Evolutionary conservation across 441 rosid genomes (phyloP).

Genomic region (Arabidopsis lyrata): DNA sequence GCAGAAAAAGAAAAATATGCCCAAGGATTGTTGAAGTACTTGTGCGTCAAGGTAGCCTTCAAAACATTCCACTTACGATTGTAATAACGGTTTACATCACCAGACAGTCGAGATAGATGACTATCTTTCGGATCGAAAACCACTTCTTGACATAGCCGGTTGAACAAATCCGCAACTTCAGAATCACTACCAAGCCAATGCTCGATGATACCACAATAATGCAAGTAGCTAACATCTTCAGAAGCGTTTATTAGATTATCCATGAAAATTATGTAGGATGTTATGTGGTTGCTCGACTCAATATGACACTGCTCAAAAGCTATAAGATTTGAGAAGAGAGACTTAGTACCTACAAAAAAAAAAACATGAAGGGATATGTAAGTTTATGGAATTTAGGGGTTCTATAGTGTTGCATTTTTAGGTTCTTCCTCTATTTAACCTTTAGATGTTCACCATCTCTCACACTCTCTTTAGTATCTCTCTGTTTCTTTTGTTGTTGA

Average conservation of each 20-base stretch:
- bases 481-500: too few relatives aligned
- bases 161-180: slow-evolving; percentile 83
- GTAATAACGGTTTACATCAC: slow-evolving; percentile 62
- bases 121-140: slow-evolving; percentile 77
- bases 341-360: slow-evolving; percentile 51
- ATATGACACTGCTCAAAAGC: slow-evolving; percentile 85
- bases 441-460: too few relatives aligned
- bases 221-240: slow-evolving; percentile 75
- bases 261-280: slow-evolving; percentile 79
- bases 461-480: too few relatives aligned
- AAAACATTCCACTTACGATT: slow-evolving; percentile 75
- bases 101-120: slow-evolving; percentile 63
- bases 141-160: slow-evolving; percentile 80
- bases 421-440: too few relatives aligned
- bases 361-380: not conserved
- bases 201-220: slow-evolving; percentile 74
- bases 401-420: too few relatives aligned
- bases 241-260: slow-evolving; percentile 82
- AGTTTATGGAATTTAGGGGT: not conserved
- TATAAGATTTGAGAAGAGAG: slow-evolving; percentile 83
- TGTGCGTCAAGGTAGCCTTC: slow-evolving; percentile 72
- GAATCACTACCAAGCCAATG: slow-evolving; percentile 86
- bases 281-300: slow-evolving; percentile 70
- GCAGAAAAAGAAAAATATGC: slow-evolving; percentile 75
- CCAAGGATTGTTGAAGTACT: slow-evolving; percentile 85